A percentile compares a stretch with the other conserved stretches of the same genome.
Evolutionary conservation across 2,329 filamentous ascomycete species (phyloP).

Genomic region (Colletotrichum tofieldiae): DNA sequence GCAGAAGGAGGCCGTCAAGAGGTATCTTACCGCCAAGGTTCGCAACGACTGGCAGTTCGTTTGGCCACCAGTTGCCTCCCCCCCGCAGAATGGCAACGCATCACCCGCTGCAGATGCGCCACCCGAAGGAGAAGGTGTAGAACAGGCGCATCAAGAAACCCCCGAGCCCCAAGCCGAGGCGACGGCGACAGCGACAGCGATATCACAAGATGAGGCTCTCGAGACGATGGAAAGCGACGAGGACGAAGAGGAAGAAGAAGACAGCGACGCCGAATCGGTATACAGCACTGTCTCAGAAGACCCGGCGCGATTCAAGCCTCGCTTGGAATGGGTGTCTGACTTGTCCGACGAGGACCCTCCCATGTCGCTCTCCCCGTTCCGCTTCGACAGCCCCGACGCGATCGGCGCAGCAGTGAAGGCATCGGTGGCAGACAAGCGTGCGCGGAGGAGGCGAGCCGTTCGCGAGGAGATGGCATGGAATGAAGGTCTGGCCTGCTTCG

Average conservation of each 20-base stretch:
- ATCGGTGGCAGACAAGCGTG: constrained; percentile 64
- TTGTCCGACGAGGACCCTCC: constrained; percentile 65
- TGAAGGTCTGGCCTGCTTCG: constrained; percentile 84
- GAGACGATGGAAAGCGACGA: constrained; percentile 47
- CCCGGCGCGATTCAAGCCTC: constrained; percentile 63
- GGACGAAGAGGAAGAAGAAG: constrained; percentile 52
- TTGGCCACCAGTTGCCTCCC: constrained; percentile 62
- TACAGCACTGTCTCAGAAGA: constrained; percentile 74
- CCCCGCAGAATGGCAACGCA: constrained; percentile 17
- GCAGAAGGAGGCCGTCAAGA: constrained; percentile 75
- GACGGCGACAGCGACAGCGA: constrained; percentile 10
- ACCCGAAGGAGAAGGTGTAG: constrained; percentile 8
- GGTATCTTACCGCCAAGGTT: constrained; percentile 68
- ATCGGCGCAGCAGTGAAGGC: constrained; percentile 60
- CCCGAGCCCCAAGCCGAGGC: constrained; percentile 23
- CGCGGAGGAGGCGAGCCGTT: constrained; percentile 70
- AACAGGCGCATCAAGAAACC: constrained; percentile 19
- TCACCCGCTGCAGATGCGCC: constrained; percentile 25
- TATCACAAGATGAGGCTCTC: constrained; percentile 30
- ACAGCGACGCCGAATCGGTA: constrained; percentile 63
- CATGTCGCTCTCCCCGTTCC: constrained; percentile 61
- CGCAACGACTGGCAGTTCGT: constrained; percentile 73
- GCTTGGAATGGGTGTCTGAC: constrained; percentile 72
- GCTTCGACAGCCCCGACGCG: constrained; percentile 66
- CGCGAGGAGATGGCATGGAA: constrained; percentile 84